Evolutionary conservation across 768 basidiomycete species (phyloP), one percentile per base, ranked within the genome.

Genomic region (Infundibulicybe gibba): DNA sequence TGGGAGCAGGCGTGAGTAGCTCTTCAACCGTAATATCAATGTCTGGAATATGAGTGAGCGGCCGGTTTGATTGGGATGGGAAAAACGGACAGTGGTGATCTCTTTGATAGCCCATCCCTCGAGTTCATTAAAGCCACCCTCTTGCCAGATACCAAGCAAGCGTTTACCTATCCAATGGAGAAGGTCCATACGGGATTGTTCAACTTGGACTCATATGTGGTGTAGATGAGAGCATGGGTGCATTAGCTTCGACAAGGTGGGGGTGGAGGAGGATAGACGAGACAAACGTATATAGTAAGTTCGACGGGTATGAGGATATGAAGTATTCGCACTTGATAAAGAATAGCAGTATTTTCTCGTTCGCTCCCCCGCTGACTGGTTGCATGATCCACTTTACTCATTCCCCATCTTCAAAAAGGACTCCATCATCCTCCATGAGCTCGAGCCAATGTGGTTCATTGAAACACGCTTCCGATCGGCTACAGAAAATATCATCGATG

Each of bases 71-170:
- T 34, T 19, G 6, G 32, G 31, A 37, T 38, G 17, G 56, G 35
- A 37, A 37, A 21, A 41, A 32, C 31, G 14, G 31, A 39, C 32
- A 32, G 42, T n/a, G 41, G 43, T 78, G 34, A 98, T 91, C 59
- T 97, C 95, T 61, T 91, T 86, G 45, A 94, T 61, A 0, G 87
- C 83, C 91, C 92, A 97, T 5, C 75, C 76, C 41, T 95, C 91
- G 14, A 98, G 72, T 3, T 66, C 60, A 42, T 87, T 83, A 55
- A 97, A 95, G 0, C 89, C 90, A 14, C 81, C 79, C 43, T 83
- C 81, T 42, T 85, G 80, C 11, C 85, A 75, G 21, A 93, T 78
- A 11, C 70, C 75, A 39, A 85, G 57, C 92, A 91, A 97, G 3
- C 87, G 77, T 49, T 83, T 81, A 6, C 80, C 79, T 47, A 97